Base-by-base conservation (phyloP, 192 early-diverging fungal genomes). In the Gryganskiella cystojenkinii region DNA sequence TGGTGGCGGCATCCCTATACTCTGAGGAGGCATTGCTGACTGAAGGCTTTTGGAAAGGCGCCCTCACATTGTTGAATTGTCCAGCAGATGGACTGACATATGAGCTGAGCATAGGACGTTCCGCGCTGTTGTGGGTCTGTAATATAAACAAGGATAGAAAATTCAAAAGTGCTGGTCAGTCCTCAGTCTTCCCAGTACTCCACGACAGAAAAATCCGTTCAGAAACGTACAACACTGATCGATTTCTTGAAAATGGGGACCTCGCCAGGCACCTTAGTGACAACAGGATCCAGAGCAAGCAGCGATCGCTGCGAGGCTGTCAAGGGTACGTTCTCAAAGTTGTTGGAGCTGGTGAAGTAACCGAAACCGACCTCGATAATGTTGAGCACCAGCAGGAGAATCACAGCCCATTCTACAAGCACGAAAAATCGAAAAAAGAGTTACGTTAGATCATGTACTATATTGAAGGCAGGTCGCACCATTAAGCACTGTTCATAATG, bases 231-330 rank as follows among this genome's bases (percentile, higher is more conserved):
- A n/a, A 17, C 4, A 20, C 5, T 44, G 22, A 33, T 20, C 24
- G 73, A 50, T 40, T 63, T 68, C 28, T 62, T 68, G 55, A 76
- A 76, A 6, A 67, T 15, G 3, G 64, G 73, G 0, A 67, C 60
- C 15, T 57, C 74, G 34, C 74, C 58, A 19, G 56, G 61, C 7
- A 69, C 66, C 20, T 69, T 73, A 25, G 43, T 53, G 6, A 53
- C 35, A 46, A 63, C 46, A 31, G 74, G 67, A 19, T 78, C 66
- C 60, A 78, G 33, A 9, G 65, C 74, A 24, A 78, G 74, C 17
- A 78, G 67, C 13, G 74, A 4, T 20, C 74, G 34, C 47, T 78
- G 74, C 14, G 65, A 69, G 3, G 74, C 65, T 1, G 74, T 78
- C 59, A 78, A 28, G 0, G 74, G 74, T 2, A 64, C 28, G 56